Conservation (phyloP, 2,329 filamentous ascomycete genomes). For the Metarhizium brunneum region DNA sequence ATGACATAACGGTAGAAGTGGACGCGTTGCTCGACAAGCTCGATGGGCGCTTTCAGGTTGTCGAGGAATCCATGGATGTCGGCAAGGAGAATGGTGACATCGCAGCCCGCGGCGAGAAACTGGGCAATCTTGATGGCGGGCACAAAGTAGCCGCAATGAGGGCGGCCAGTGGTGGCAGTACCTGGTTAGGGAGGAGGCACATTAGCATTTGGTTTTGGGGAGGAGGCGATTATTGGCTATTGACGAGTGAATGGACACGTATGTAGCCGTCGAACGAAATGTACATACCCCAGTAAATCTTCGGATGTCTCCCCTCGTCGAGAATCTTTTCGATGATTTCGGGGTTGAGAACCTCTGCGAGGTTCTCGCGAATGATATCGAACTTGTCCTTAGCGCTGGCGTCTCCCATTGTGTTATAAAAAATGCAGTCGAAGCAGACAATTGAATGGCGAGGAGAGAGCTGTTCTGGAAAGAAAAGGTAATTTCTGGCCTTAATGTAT, state of each 20-base stretch:
- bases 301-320: constrained; percentile 60
- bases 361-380: constrained; percentile 68
- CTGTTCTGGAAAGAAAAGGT: too few species aligned
- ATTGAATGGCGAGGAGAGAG: too few species aligned
- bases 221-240: too few species aligned
- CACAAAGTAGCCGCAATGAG: constrained; percentile 85
- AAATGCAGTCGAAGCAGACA: not conserved
- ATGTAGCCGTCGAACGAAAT: not conserved
- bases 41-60: constrained; percentile 78
- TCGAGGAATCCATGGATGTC: constrained; percentile 72
- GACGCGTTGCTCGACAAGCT: constrained; percentile 73
- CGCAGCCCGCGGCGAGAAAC: constrained; percentile 74
- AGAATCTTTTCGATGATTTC: constrained; percentile 72
- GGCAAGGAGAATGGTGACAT: constrained; percentile 69
- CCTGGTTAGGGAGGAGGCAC: constrained; percentile 28
- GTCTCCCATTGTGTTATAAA: constrained; percentile 12
- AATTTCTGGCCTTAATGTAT: too few species aligned
- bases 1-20: constrained; percentile 78
- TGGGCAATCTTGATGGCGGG: constrained; percentile 85
- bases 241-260: not conserved
- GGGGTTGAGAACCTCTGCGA: constrained; percentile 73
- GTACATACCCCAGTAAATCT: constrained; percentile 70
- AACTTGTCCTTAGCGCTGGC: constrained; percentile 50
- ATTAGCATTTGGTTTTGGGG: not conserved
- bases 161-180: constrained; percentile 76